These are phyloP conservation scores for Fusarium sp. DNA, from an alignment of 2,329 filamentous ascomycete genomes.

Conservation along the genomic window DNA sequence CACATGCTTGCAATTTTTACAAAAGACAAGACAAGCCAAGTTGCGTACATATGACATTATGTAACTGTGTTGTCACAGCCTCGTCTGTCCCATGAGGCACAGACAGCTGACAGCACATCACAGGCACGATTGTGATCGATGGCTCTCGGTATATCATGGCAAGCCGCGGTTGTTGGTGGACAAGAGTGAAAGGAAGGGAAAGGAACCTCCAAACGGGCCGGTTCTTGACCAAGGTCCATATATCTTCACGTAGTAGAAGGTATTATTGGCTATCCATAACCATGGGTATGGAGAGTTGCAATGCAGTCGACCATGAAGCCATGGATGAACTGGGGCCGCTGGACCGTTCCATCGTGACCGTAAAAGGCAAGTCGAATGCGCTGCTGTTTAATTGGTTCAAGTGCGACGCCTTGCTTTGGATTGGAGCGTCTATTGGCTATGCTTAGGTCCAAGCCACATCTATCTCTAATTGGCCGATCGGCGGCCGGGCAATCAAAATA, in stretches of 20 bases:
- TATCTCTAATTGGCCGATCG: conserved; percentile 3
- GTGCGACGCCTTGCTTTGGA: conserved; percentile 1
- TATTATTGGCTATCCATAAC: conserved; percentile 8
- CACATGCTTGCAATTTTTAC: conserved; percentile 26
- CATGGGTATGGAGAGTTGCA: conserved; percentile 16
- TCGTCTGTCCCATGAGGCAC: conserved; percentile 7
- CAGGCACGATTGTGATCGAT: conserved; percentile 2
- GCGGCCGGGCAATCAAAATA: conserved; percentile 28
- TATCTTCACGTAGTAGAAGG: conserved; percentile 15
- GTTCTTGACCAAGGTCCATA: conserved; percentile 29
- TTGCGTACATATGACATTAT: conserved; percentile 21
- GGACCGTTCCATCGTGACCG: conserved; percentile 2
- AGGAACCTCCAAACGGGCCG: conserved; percentile 32
- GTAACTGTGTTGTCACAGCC: conserved; percentile 12
- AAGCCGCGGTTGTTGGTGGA: conserved; percentile 36
- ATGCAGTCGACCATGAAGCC: conserved; percentile 10
- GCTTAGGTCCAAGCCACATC: neutral
- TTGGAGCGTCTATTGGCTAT: conserved; percentile 30
- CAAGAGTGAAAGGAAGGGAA: conserved; percentile 12
- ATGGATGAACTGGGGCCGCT: conserved; percentile 15
- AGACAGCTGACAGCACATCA: neutral
- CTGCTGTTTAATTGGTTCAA: conserved; percentile 21
- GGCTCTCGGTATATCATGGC: conserved; percentile 40
- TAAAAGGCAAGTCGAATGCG: conserved; percentile 32
- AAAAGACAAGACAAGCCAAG: conserved; percentile 21